phyloP scores from a whole-genome alignment of 352 stramenopile genomes.

The Phytophthora foliorum region DNA sequence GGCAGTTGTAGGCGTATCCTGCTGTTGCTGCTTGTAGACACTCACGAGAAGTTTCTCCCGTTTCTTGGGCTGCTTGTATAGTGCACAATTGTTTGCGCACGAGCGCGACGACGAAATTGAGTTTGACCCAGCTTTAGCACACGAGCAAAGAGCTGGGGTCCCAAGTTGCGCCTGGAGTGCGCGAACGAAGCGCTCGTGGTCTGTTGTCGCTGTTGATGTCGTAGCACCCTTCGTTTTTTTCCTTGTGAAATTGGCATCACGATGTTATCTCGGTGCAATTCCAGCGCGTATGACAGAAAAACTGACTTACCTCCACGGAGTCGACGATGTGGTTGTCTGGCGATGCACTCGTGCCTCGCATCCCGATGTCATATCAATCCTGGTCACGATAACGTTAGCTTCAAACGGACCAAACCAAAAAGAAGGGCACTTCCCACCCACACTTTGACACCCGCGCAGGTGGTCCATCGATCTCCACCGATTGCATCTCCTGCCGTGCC shows the following conservation, averaged over 20 bases:
- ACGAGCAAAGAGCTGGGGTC: conserved; percentile 69
- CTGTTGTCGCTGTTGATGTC: conserved; percentile 4
- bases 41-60: conserved; percentile 60
- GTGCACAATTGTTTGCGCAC: conserved; percentile 78
- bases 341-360: conserved; percentile 51
- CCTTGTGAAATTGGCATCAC: conserved; percentile 8
- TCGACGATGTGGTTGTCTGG: conserved; percentile 45
- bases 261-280: neutral
- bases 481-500: neutral
- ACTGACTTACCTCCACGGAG: conserved; percentile 58
- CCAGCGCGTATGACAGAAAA: neutral
- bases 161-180: conserved; percentile 60
- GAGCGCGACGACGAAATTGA: conserved; percentile 19
- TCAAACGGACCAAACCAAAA: neutral
- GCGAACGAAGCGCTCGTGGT: conserved; percentile 56
- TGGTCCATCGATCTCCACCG: neutral
- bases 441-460: conserved; percentile 13
- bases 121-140: conserved; percentile 23
- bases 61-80: conserved; percentile 74
- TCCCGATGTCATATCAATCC: conserved; percentile 48
- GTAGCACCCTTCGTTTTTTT: conserved; percentile 26
- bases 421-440: conserved; percentile 9
- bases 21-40: conserved; percentile 76
- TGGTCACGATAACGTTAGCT: conserved; percentile 21
- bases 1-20: conserved; percentile 9